Conservation (phyloP, 2,329 filamentous ascomycete genomes). For the Eurotiales sp. region DNA sequence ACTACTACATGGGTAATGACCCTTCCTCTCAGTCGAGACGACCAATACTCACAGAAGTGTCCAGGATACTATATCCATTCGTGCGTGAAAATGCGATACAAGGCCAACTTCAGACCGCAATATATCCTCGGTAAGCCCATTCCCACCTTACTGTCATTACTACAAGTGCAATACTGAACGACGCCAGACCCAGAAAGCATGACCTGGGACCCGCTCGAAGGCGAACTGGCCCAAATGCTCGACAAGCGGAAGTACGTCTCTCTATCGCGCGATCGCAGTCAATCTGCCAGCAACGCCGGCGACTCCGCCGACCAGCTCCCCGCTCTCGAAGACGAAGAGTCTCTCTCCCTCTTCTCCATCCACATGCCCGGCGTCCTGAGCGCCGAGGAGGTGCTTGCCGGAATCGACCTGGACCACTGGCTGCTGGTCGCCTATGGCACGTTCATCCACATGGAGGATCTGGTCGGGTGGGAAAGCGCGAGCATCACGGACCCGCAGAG, state of each 20-base stretch:
- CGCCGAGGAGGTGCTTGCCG: conserved; percentile 34
- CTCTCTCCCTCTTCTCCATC: conserved; percentile 44
- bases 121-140: conserved; percentile 43
- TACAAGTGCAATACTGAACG: background rate
- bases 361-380: conserved; percentile 46
- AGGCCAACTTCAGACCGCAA: conserved; percentile 44
- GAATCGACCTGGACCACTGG: conserved; percentile 45
- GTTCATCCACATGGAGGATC: conserved; percentile 45
- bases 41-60: background rate
- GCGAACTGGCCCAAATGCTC: conserved; percentile 38
- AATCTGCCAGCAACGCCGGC: conserved; percentile 7
- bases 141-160: background rate
- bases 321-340: conserved; percentile 32
- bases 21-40: background rate
- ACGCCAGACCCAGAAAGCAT: conserved; percentile 45
- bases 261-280: conserved; percentile 35
- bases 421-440: conserved; percentile 37
- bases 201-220: conserved; percentile 43
- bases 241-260: conserved; percentile 44
- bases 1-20: conserved; percentile 60
- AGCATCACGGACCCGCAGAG: conserved; percentile 40
- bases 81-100: conserved; percentile 52
- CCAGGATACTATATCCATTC: conserved; percentile 60
- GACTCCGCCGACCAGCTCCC: background rate
- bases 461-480: conserved; percentile 45